phyloP scores from a whole-genome alignment of 345 rosid genomes.

The Linum usitatissimum region DNA sequence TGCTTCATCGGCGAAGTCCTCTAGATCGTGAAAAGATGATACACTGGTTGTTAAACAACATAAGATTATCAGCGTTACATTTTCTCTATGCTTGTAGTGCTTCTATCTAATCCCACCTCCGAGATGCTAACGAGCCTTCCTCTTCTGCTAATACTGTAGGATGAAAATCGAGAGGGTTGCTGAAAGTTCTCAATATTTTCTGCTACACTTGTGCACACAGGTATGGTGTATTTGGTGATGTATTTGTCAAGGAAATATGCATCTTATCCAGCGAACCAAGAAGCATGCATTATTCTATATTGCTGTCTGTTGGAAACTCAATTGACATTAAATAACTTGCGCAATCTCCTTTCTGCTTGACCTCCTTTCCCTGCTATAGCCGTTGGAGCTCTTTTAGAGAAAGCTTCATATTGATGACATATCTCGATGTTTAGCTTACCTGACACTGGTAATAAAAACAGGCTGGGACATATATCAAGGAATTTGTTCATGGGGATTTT shows the following conservation, averaged over 20 bases:
- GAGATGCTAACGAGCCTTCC: neutral
- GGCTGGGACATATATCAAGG: conserved; percentile 98
- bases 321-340: no score
- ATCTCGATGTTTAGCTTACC: neutral
- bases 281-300: no score
- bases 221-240: conserved; percentile 19
- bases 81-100: neutral
- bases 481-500: conserved; percentile 93
- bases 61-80: conserved; percentile 9
- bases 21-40: conserved; percentile 69
- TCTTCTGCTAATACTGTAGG: conserved; percentile 29
- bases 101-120: neutral
- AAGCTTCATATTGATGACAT: neutral
- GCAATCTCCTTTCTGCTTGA: neutral
- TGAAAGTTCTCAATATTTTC: conserved; percentile 66
- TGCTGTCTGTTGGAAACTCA: no score
- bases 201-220: conserved; percentile 90
- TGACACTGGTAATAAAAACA: conserved; percentile 18
- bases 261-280: no score
- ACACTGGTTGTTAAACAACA: conserved; percentile 46
- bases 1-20: conserved; percentile 96
- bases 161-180: conserved; percentile 75
- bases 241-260: no score
- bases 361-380: neutral
- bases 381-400: neutral